Conservation (phyloP, 768 basidiomycete species). For the Candolleomyces aberdarensis region DNA sequence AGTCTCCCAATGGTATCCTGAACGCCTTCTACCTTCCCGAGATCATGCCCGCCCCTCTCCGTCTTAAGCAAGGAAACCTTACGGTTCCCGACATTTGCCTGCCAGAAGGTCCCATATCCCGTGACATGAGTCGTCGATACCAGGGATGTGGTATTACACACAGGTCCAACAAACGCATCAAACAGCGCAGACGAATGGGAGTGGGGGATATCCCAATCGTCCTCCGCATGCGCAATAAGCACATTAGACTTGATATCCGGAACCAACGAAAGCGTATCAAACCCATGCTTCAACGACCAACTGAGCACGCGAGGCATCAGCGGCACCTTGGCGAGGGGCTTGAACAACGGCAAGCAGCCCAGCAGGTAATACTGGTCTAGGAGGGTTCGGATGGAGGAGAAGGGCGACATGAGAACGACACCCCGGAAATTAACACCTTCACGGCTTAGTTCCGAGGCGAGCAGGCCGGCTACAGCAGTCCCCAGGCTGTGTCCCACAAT, state of each 20-base stretch:
- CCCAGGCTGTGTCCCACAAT: slow-evolving; percentile 77
- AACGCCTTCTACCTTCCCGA: slow-evolving; percentile 63
- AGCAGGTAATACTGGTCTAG: slow-evolving; percentile 66
- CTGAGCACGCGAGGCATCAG: slow-evolving; percentile 58
- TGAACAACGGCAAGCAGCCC: slow-evolving; percentile 65
- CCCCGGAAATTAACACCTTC: slow-evolving; percentile 42
- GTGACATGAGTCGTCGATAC: slow-evolving; percentile 40
- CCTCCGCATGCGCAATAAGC: slow-evolving; percentile 69
- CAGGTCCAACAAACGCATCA: slow-evolving; percentile 52
- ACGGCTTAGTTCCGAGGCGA: slow-evolving; percentile 45
- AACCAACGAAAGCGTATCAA: slow-evolving; percentile 61
- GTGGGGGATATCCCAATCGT: slow-evolving; percentile 74
- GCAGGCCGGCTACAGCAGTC: slow-evolving; percentile 57
- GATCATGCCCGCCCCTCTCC: slow-evolving; percentile 54
- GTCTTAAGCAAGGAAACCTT: slow-evolving; percentile 59
- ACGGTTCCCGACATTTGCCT: slow-evolving; percentile 32
- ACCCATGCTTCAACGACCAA: slow-evolving; percentile 51
- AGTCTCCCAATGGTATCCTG: slow-evolving; percentile 56
- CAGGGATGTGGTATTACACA: slow-evolving; percentile 35
- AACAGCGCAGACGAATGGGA: slow-evolving; percentile 69
- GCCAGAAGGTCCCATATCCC: slow-evolving; percentile 43
- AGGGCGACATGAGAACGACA: slow-evolving; percentile 31
- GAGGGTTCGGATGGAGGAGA: slow-evolving; percentile 55
- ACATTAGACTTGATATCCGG: slow-evolving; percentile 62
- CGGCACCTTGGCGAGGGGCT: slow-evolving; percentile 66